phyloP scores from a whole-genome alignment of 2,329 filamentous ascomycete genomes.

The Xylariaceae sp. region DNA sequence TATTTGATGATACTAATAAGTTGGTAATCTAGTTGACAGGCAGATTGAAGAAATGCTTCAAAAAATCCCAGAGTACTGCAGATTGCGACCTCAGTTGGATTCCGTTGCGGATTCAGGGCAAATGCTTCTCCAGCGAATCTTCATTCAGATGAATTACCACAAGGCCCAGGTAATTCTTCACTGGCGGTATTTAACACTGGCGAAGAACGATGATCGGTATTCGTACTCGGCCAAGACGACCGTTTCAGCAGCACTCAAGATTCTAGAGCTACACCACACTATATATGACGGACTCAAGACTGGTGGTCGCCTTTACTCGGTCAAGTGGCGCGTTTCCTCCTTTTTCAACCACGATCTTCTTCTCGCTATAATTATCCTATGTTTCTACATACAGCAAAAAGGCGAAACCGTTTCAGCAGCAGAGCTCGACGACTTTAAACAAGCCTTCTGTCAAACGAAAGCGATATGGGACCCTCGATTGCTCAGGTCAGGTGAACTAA shows the following conservation, averaged over 20 bases:
- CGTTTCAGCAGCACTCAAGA: constrained; percentile 27
- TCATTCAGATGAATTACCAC: constrained; percentile 39
- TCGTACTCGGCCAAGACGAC: constrained; percentile 34
- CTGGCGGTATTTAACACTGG: constrained; percentile 35
- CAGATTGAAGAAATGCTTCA: constrained; percentile 33
- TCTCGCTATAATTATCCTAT: constrained; percentile 25
- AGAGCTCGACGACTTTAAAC: constrained; percentile 23
- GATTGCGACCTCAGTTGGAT: constrained; percentile 23
- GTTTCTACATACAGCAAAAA: constrained; percentile 27
- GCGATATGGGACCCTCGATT: constrained; percentile 7
- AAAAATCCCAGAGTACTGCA: constrained; percentile 36
- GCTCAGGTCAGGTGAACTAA: constrained; percentile 16
- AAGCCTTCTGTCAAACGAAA: constrained; percentile 24
- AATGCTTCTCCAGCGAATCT: constrained; percentile 39
- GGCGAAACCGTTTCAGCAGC: constrained; percentile 18
- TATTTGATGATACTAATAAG: no score
- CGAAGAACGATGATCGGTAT: constrained; percentile 28
- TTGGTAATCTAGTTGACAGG: no score
- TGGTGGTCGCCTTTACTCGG: constrained; percentile 23
- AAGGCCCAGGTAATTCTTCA: constrained; percentile 44
- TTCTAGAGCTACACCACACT: constrained; percentile 24
- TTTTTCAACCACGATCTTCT: constrained; percentile 29
- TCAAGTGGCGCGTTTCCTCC: constrained; percentile 27
- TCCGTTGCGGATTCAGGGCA: constrained; percentile 36
- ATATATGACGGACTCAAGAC: constrained; percentile 28